Evolutionary conservation across 352 stramenopile species (phyloP).

Genomic region (Globisporangium barbulae): DNA sequence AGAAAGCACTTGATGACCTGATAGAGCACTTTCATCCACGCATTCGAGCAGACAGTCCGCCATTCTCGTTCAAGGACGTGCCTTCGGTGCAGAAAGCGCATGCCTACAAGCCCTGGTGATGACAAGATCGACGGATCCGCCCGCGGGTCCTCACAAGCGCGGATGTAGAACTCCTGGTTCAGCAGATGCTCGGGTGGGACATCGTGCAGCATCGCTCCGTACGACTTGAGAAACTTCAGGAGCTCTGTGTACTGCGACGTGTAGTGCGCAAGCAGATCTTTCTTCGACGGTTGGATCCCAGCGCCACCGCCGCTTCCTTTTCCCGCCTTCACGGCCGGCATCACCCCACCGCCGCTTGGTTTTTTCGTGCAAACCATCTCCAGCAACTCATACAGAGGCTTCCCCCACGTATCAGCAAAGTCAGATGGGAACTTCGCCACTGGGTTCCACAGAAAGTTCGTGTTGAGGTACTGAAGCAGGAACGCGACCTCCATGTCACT

Average conservation of each 20-base stretch:
- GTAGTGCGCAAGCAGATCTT: conserved; percentile 54
- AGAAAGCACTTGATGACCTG: conserved; percentile 94
- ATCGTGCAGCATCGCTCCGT: conserved; percentile 89
- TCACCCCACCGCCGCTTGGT: conserved; percentile 34
- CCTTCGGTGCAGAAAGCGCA: conserved; percentile 57
- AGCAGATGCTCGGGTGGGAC: conserved; percentile 82
- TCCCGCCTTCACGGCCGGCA: conserved; percentile 19
- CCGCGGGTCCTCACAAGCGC: conserved; percentile 64
- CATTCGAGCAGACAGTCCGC: conserved; percentile 33
- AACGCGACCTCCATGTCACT: conserved; percentile 51
- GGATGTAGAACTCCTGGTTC: conserved; percentile 75
- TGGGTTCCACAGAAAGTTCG: conserved; percentile 69
- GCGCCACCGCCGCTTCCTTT: conserved; percentile 17
- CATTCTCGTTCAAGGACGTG: conserved; percentile 60
- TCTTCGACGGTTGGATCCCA: conserved; percentile 32
- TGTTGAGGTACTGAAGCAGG: conserved; percentile 83
- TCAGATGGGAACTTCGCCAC: conserved; percentile 75
- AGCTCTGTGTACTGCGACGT: conserved; percentile 81
- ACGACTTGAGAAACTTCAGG: conserved; percentile 90
- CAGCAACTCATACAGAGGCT: conserved; percentile 86
- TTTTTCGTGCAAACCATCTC: conserved; percentile 90
- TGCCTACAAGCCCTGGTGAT: conserved; percentile 23
- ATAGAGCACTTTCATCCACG: conserved; percentile 88
- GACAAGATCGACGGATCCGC: conserved; percentile 48
- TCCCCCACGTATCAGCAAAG: conserved; percentile 70